Conservation (phyloP, 805 yeast species). For the Nakazawaea ishiwadae region DNA sequence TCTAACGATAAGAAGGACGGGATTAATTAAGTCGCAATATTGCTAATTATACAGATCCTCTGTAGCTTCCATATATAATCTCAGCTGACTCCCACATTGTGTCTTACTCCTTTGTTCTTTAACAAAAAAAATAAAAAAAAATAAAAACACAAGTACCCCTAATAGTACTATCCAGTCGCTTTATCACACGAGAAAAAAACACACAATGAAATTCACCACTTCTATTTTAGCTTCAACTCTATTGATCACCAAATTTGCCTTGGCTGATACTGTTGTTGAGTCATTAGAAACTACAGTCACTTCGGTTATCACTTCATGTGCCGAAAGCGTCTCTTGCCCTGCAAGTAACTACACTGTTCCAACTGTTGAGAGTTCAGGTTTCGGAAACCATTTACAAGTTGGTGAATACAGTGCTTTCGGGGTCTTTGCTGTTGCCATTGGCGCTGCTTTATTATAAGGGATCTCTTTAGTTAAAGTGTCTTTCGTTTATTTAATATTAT, state of each 20-base stretch:
- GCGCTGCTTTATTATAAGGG: background rate
- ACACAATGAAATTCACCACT: background rate
- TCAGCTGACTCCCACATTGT: too few species aligned
- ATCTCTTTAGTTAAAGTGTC: too few species aligned
- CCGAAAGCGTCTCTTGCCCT: background rate
- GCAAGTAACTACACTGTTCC: conserved; percentile 1
- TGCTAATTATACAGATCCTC: too few species aligned
- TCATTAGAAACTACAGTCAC: conserved; percentile 1
- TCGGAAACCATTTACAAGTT: background rate
- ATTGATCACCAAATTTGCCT: background rate
- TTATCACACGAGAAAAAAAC: background rate
- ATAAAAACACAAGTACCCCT: too few species aligned
- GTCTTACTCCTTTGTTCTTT: background rate
- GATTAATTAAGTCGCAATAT: too few species aligned
- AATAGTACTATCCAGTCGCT: background rate
- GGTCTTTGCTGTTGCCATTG: background rate
- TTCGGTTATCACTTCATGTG: conserved; percentile 4
- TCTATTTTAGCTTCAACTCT: background rate
- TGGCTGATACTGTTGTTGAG: background rate
- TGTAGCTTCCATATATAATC: too few species aligned
- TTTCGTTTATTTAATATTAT: background rate
- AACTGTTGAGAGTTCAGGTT: background rate
- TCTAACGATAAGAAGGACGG: too few species aligned
- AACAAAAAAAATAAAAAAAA: too few species aligned
- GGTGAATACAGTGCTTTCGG: conserved; percentile 1